Evolutionary conservation across 2,329 filamentous ascomycete species (phyloP), one percentile per base, ranked within the genome.

Genomic region (Lecanicillium sp.): DNA sequence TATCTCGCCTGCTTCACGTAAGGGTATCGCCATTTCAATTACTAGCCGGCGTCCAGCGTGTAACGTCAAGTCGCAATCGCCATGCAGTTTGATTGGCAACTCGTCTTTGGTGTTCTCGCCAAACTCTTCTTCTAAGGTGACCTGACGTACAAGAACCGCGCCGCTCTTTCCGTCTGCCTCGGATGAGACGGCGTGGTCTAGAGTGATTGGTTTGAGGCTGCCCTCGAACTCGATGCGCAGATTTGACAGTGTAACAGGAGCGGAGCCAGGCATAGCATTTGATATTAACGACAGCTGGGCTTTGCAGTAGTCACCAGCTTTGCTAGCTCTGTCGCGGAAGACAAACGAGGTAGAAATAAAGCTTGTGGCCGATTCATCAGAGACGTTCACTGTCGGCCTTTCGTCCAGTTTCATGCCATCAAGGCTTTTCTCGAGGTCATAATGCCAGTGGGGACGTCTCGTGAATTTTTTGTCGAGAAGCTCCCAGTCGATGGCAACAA

Each of bases 1-100:
- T 1, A 85, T 82, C 48, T 87, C 79, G n/a, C 89, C 90, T 3
- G 90, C 81, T 65, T 96, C 90, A 50, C 89, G 81, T 14, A 95
- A 75, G 2, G 84, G 79, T 50, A 89, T 78, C 8, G 75, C 77
- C 56, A 95, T 74, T 56, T 86, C 80, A 52, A 87, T 84, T 1
- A 90, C 78, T 45, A 78, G 81, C 8, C 75, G 85, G 52, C 86
- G 78, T 1, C 81, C 82, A 12, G 89, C 78, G 10, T 67, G 64
- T 36, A 96, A 66, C 0, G 74, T 80, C 47, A 96, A 66, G 61
- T 90, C 73, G 8, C 78, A 75, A 10, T 67, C 59, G 1, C 85
- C 85, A 32, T 67, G 63, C 45, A 83, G 67, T 39, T 72, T 54
- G 7, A 60, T 56, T 3, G 63, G 57, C n/a, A 64, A 39, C 5